phyloP scores from a whole-genome alignment of 768 basidiomycete genomes.

The Dentipellis fragilis region DNA sequence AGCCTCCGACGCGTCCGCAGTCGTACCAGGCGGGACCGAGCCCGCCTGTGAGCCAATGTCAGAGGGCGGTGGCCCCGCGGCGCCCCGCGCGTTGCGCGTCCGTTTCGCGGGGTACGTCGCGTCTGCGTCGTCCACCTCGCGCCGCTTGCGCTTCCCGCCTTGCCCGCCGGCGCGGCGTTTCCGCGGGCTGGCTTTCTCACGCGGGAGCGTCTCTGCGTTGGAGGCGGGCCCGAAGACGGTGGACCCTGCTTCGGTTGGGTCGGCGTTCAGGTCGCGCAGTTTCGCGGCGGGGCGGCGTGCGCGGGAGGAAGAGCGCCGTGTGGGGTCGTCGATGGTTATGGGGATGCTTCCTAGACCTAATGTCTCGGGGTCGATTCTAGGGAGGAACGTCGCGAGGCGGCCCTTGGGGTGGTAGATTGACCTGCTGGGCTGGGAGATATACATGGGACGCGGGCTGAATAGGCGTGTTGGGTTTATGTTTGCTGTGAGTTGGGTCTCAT shows the following conservation, averaged over 20 bases:
- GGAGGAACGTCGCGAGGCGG: slow-evolving; percentile 11
- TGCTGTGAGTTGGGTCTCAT: neutral
- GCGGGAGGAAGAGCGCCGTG: slow-evolving; percentile 5
- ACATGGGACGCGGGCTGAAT: slow-evolving; percentile 1
- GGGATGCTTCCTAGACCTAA: neutral
- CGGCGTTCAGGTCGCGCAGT: slow-evolving; percentile 9
- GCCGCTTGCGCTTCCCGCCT: slow-evolving; percentile 10
- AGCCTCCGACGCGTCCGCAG: slow-evolving; percentile 5
- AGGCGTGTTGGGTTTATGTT: slow-evolving; percentile 3
- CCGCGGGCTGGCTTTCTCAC: slow-evolving; percentile 14
- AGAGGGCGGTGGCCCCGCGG: slow-evolving; percentile 1
- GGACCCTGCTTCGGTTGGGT: slow-evolving; percentile 1
- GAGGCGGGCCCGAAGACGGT: slow-evolving; percentile 5
- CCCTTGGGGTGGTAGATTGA: slow-evolving; percentile 14
- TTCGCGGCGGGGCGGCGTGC: slow-evolving; percentile 10
- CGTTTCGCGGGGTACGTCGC: slow-evolving; percentile 15
- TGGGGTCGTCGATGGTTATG: slow-evolving; percentile 2
- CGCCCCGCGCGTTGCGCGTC: slow-evolving; percentile 11
- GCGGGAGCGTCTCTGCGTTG: neutral
- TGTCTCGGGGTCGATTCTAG: slow-evolving; percentile 8
- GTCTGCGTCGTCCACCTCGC: slow-evolving; percentile 14
- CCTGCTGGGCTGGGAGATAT: slow-evolving; percentile 9
- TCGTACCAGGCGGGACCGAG: slow-evolving; percentile 2
- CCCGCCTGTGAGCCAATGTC: slow-evolving; percentile 9
- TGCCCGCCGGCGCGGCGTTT: slow-evolving; percentile 10